These are phyloP conservation scores for Collybiopsis confluens DNA, from an alignment of 768 basidiomycete species.

Conservation along the genomic window DNA sequence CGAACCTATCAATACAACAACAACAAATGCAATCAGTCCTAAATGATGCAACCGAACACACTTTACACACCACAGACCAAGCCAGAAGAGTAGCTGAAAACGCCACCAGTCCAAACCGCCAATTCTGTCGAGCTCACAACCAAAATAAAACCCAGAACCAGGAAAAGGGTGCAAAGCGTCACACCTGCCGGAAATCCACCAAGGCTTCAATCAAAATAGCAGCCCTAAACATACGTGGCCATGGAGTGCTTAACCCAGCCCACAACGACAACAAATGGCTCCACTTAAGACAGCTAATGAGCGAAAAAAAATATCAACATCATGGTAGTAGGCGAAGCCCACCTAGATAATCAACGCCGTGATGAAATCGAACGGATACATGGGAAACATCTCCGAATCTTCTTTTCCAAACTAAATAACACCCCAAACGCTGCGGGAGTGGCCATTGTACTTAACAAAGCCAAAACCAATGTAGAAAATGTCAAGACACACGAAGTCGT, in stretches of 20 bases:
- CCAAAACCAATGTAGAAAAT: conserved; percentile 15
- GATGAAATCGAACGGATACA: conserved; percentile 7
- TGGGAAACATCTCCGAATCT: conserved; percentile 13
- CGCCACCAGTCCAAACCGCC: no score
- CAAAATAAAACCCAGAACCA: no score
- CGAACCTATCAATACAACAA: no score
- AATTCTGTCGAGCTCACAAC: no score
- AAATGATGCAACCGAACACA: no score
- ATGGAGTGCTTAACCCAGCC: not conserved
- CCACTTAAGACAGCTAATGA: conserved; percentile 16
- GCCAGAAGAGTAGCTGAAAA: no score
- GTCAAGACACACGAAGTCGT: conserved; percentile 12
- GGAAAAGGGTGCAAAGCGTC: no score
- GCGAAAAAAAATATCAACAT: conserved; percentile 21
- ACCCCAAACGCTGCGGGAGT: conserved; percentile 19
- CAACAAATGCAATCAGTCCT: no score
- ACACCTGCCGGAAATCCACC: not conserved
- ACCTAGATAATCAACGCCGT: conserved; percentile 18
- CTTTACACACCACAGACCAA: no score
- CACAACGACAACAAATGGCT: conserved; percentile 12
- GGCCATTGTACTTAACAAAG: conserved; percentile 31
- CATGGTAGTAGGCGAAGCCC: conserved; percentile 26
- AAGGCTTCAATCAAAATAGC: conserved; percentile 2
- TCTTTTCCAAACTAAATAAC: conserved; percentile 12
- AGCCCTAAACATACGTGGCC: conserved; percentile 11